A percentile compares a stretch with the other conserved stretches of the same genome.
These are phyloP conservation scores for Xerocomus minutiporus DNA, from an alignment of 1,284 basidiomycete genomes.

Conservation along the genomic window DNA sequence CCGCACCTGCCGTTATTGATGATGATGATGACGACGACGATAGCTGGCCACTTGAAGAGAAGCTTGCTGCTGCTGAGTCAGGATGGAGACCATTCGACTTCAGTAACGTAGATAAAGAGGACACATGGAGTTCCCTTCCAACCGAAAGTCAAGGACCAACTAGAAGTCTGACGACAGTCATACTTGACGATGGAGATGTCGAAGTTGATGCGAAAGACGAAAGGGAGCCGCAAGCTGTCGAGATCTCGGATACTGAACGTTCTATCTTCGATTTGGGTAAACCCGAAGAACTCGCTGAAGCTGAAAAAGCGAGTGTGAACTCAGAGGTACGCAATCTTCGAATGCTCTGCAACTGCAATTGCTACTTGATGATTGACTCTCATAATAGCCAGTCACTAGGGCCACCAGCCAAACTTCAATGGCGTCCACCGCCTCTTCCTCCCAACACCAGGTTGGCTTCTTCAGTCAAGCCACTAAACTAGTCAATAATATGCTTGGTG, in stretches of 20 bases:
- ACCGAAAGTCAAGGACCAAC: slow-evolving; percentile 45
- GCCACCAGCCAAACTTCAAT: slow-evolving; percentile 53
- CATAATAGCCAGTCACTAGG: slow-evolving; percentile 13
- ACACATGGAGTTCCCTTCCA: slow-evolving; percentile 69
- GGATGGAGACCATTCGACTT: slow-evolving; percentile 52
- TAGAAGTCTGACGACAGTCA: slow-evolving; percentile 19
- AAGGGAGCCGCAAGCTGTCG: slow-evolving; percentile 34
- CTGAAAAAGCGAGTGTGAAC: slow-evolving; percentile 36
- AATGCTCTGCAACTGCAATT: neutral
- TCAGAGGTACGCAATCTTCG: slow-evolving; percentile 30
- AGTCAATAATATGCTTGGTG: slow-evolving; percentile 58
- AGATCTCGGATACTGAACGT: slow-evolving; percentile 28
- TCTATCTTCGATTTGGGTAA: slow-evolving; percentile 38
- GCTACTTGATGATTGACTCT: slow-evolving; percentile 1
- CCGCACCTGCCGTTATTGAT: slow-evolving; percentile 39
- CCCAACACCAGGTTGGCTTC: slow-evolving; percentile 55
- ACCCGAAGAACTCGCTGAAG: slow-evolving; percentile 37
- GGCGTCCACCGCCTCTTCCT: slow-evolving; percentile 43
- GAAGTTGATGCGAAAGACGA: slow-evolving; percentile 11
- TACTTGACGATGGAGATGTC: slow-evolving; percentile 10
- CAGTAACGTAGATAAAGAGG: slow-evolving; percentile 46
- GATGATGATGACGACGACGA: slow-evolving; percentile 55
- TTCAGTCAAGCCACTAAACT: slow-evolving; percentile 64
- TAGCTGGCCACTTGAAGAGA: slow-evolving; percentile 69
- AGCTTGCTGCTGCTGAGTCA: slow-evolving; percentile 45